Evolutionary conservation across 148 eudicot species (phyloP), one percentile per base, ranked within the genome.

Genomic region (Simmondsia chinensis): DNA sequence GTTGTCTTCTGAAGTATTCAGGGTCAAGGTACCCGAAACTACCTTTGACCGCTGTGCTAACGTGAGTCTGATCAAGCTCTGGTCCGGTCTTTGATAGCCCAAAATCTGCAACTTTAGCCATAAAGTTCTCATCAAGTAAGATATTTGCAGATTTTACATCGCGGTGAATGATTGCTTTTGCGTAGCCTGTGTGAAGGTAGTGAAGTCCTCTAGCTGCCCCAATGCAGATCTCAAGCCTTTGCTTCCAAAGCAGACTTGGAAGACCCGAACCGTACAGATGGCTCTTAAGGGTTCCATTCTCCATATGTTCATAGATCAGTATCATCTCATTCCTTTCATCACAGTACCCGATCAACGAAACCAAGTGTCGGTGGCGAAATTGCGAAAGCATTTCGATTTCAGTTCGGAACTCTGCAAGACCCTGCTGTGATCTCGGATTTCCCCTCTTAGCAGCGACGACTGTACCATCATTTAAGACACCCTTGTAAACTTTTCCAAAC

Each of bases 401-500:
- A 0, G 68, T 71, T 31, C 47, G 24, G 57, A 71, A 71, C 32
- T 65, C 71, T 0, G 60, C 53, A 5, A 60, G 36, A n/a, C 76
- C 76, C 56, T 65, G 71, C 33, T 60, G 64, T 4, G 71, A 64
- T 15, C 40, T 41, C 7, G 68, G 52, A 40, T 65, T 71, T 0
- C 76, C 71, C 52, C 76, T 37, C 37, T 71, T 71, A 9, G 66
- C 69, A 38, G 72, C 77, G 1, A 66, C 58, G 30, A 26, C 39
- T 13, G 62, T 57, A 2, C 72, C 69, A 33, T 72, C 72, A 3
- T 34, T 52, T 18, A 71, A 36, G 7, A 18, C 46, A 10, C 68
- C 76, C 54, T 56, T 60, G 66, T 77, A 77, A 20, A 77, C 84
- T 51, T 71, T 73, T 15, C 84, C 79, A 36, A 77, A 77, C 9